Evolutionary conservation across 306 rosid species (phyloP).

Genomic region (Lathyrus oleraceus): DNA sequence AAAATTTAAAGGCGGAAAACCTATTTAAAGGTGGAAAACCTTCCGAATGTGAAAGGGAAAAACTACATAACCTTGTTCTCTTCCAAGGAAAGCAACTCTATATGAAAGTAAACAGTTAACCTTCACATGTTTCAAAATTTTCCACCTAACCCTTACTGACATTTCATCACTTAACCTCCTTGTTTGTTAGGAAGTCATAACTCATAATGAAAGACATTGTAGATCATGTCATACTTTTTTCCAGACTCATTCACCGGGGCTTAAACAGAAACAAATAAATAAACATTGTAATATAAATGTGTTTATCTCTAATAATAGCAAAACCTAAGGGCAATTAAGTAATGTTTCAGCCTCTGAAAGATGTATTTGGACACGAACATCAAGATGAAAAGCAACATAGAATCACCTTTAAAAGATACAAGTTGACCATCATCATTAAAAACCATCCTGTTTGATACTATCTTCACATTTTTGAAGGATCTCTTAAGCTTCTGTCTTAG

Average conservation of each 20-base stretch:
- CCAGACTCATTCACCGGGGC: not conserved
- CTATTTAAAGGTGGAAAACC: too few species aligned
- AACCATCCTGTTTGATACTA: constrained; percentile 85
- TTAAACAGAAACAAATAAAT: not conserved
- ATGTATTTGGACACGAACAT: constrained; percentile 24
- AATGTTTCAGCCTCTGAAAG: constrained; percentile 23
- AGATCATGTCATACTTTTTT: not conserved
- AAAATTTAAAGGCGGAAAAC: too few species aligned
- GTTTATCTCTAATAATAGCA: constrained; percentile 1
- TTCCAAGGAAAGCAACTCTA: too few species aligned
- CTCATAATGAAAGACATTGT: not conserved
- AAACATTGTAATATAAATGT: not conserved
- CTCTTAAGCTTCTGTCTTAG: constrained; percentile 79
- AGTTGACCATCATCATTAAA: constrained; percentile 65
- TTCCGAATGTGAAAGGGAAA: too few species aligned
- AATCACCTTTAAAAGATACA: constrained; percentile 77
- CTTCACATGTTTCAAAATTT: too few species aligned
- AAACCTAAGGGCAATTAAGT: constrained; percentile 8
- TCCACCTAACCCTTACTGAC: too few species aligned
- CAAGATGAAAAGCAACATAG: constrained; percentile 1
- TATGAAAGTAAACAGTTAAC: too few species aligned
- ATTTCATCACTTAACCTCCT: too few species aligned
- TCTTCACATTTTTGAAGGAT: constrained; percentile 75
- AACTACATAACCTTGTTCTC: too few species aligned
- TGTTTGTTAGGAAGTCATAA: too few species aligned